Evolutionary conservation across 2,329 filamentous ascomycete species (phyloP).

Genomic region (Ophiosphaerella korrae): DNA sequence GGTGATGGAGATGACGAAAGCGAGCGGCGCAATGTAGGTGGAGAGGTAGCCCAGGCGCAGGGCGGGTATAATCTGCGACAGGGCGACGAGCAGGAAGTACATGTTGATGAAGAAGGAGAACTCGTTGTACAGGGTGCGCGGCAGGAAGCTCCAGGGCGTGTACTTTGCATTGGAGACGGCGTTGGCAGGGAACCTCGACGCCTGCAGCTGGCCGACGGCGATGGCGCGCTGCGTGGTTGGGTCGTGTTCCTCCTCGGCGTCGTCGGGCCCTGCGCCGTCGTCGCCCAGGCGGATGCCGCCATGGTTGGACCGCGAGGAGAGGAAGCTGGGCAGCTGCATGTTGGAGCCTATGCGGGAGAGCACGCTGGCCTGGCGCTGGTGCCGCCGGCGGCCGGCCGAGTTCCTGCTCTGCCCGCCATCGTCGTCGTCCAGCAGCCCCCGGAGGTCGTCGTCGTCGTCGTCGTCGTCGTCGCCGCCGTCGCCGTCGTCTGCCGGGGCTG

Average conservation of each 20-base stretch:
- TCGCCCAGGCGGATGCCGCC: slow-evolving; percentile 33
- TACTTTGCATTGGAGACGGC: slow-evolving; percentile 97
- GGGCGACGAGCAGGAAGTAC: slow-evolving; percentile 93
- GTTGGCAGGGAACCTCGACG: slow-evolving; percentile 83
- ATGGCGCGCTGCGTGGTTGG: slow-evolving; percentile 75
- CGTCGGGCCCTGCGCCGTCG: slow-evolving; percentile 49
- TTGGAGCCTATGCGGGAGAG: slow-evolving; percentile 57
- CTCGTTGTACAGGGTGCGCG: slow-evolving; percentile 94
- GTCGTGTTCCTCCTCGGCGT: slow-evolving; percentile 54
- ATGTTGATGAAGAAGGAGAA: slow-evolving; percentile 99
- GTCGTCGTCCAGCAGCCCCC: slow-evolving; percentile 69
- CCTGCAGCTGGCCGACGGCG: slow-evolving; percentile 74
- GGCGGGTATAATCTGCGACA: slow-evolving; percentile 89
- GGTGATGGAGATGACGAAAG: slow-evolving; percentile 89
- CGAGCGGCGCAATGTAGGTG: slow-evolving; percentile 90
- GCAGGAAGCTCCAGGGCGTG: slow-evolving; percentile 90
- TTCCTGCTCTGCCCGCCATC: slow-evolving; percentile 60
- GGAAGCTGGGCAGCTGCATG: slow-evolving; percentile 71
- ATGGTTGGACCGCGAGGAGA: slow-evolving; percentile 45
- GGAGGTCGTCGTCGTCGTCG: slow-evolving; percentile 56
- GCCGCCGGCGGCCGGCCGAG: slow-evolving; percentile 48
- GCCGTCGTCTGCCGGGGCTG: slow-evolving; percentile 60
- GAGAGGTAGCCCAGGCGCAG: slow-evolving; percentile 92
- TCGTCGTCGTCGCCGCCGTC: no score
- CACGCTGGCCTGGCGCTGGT: slow-evolving; percentile 32